A percentile compares a stretch with the other conserved stretches of the same genome.
phyloP scores from a whole-genome alignment of 2,329 filamentous ascomycete species.

The Aquanectria penicillioides region DNA sequence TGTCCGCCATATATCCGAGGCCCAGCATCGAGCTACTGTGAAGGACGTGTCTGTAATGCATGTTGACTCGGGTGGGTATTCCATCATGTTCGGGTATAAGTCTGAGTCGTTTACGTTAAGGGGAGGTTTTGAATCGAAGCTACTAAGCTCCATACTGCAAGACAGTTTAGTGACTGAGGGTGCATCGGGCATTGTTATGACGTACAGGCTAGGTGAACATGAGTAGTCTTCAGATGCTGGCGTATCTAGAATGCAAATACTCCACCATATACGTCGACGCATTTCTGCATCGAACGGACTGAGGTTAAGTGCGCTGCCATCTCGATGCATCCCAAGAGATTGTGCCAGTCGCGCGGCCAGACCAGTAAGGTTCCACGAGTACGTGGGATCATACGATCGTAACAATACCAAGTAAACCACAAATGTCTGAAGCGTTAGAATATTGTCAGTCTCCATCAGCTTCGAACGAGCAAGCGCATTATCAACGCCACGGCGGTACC shows the following conservation, averaged over 20 bases:
- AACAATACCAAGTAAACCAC: conserved; percentile 13
- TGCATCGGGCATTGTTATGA: background rate
- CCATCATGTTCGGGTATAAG: conserved; percentile 10
- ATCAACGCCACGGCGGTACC: conserved; percentile 10
- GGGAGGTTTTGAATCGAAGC: conserved; percentile 10
- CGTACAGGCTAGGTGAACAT: conserved; percentile 14
- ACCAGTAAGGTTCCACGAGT: conserved; percentile 16
- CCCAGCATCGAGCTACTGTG: conserved; percentile 17
- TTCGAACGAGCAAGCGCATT: conserved; percentile 12
- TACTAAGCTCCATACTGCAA: conserved; percentile 18
- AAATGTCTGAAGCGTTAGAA: conserved; percentile 18
- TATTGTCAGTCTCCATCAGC: conserved; percentile 16
- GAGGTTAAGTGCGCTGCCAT: conserved; percentile 16
- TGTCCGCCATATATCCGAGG: conserved; percentile 17
- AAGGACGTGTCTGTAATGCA: conserved; percentile 23
- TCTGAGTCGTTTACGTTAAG: conserved; percentile 19
- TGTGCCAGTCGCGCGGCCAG: conserved; percentile 11
- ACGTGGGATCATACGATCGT: conserved; percentile 14
- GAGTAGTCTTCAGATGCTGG: conserved; percentile 18
- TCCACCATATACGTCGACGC: conserved; percentile 20
- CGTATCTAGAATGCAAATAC: conserved; percentile 19
- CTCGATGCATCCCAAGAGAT: conserved; percentile 18
- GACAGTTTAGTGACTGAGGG: background rate
- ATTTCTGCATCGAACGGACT: conserved; percentile 19
- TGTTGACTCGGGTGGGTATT: conserved; percentile 8